These are phyloP conservation scores for Wickerhamiella sorbophila DNA, from an alignment of 805 yeast species.

Conservation along the genomic window DNA sequence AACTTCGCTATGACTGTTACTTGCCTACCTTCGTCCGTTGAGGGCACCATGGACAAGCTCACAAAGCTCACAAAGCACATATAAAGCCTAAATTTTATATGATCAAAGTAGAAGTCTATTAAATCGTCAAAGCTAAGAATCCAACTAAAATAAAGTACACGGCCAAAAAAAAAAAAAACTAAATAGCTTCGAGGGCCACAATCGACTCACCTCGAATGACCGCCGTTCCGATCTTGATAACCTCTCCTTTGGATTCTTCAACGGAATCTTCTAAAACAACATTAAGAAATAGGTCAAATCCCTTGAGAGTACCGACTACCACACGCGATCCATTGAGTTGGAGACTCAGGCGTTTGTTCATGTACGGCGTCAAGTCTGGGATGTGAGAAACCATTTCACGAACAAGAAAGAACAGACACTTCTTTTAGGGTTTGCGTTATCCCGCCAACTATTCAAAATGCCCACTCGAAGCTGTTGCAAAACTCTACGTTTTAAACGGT, in stretches of 20 bases:
- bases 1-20: no score
- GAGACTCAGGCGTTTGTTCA: slow-evolving; percentile 61
- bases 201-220: slow-evolving; percentile 68
- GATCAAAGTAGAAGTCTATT: background rate
- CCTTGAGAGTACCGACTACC: slow-evolving; percentile 68
- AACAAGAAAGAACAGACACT: background rate
- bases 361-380: slow-evolving; percentile 39
- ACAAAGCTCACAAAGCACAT: no score
- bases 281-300: slow-evolving; percentile 70
- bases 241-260: slow-evolving; percentile 40
- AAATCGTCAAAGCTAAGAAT: background rate
- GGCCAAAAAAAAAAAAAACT: background rate
- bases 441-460: no score
- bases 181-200: slow-evolving; percentile 45
- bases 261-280: slow-evolving; percentile 57
- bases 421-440: no score
- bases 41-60: no score
- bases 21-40: no score
- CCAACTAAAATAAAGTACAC: background rate
- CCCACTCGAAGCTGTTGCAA: no score
- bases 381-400: slow-evolving; percentile 1
- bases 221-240: slow-evolving; percentile 47
- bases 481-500: no score
- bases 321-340: slow-evolving; percentile 68
- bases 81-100: background rate